Evolutionary conservation across 129 eudicot species (phyloP), one percentile per base, ranked within the genome.

Genomic region (Artemisia argyi): DNA sequence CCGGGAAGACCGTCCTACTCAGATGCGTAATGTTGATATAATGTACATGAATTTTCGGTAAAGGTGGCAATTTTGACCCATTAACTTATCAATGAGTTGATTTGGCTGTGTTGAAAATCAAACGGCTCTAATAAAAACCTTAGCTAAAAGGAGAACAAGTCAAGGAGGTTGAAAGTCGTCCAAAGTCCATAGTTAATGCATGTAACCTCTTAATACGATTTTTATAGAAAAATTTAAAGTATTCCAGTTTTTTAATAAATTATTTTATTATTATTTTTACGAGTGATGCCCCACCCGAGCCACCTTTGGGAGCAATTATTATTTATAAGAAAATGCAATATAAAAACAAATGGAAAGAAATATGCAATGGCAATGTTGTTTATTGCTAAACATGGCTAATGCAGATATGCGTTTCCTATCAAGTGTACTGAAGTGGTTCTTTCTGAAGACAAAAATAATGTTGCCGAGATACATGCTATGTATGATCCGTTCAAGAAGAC

Each of bases 1-100:
- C 94, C 15, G 96, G 96, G 55, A 94, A 94, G 66, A 82, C 91
- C 63, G 97, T 86, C 82, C 82, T 94, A 72, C 88, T 90, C 71
- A 90, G 96, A 97, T 94, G 14, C 52, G 65, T 63, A 49, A 32
- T 59, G 28, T 20, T 65, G 26, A 19, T 59, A 19, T 48, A 48
- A 51, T 74, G 14, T 2, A 24, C 28, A 24, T 2, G 28, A 24
- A 1, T 24, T 24, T 24, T 24, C 28, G 1, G 3, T 24, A 24
- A 24, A 24, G 1, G 28, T 24, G 28, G 2, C 28, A 24, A 24
- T 24, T 24, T 24, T 24, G 28, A 24, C 1, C 28, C 28, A 24
- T 24, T 26, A 26, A 26, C 30, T 26, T 26, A 26, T 26, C 30
- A 3, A 26, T 26, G 30, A 26, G 30, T 22, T 70, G 49, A 24